These are phyloP conservation scores for Microbotryum scabiosae DNA, from an alignment of 1,284 basidiomycete genomes.

Conservation along the genomic window DNA sequence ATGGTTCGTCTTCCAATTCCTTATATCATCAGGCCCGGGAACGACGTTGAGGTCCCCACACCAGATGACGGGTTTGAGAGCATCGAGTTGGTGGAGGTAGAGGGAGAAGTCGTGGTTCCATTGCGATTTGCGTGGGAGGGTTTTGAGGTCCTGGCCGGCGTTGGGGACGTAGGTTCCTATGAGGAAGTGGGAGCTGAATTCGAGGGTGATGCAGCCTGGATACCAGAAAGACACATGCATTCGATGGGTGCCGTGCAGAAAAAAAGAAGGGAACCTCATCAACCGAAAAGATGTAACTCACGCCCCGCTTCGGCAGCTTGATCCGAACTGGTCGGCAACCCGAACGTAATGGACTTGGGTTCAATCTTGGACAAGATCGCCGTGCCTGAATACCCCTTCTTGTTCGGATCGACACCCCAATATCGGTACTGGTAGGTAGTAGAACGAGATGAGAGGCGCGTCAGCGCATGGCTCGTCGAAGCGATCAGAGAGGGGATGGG, in stretches of 20 bases:
- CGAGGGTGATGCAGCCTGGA: slow-evolving; percentile 60
- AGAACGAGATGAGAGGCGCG: too few species aligned
- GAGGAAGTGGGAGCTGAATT: slow-evolving; percentile 63
- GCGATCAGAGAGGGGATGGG: too few species aligned
- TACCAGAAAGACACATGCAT: background rate
- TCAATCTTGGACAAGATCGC: slow-evolving; percentile 71
- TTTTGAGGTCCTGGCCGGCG: slow-evolving; percentile 66
- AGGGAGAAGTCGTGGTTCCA: slow-evolving; percentile 68
- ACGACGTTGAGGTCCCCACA: slow-evolving; percentile 82
- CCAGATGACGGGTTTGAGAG: slow-evolving; percentile 77
- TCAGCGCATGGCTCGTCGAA: too few species aligned
- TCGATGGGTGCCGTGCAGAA: background rate
- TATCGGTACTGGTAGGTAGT: slow-evolving; percentile 46
- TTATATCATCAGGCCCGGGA: slow-evolving; percentile 44
- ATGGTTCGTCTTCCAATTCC: slow-evolving; percentile 42
- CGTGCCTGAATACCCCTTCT: slow-evolving; percentile 72
- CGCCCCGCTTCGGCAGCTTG: slow-evolving; percentile 10
- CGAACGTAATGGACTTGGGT: slow-evolving; percentile 52
- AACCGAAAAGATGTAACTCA: background rate
- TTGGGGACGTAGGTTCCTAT: slow-evolving; percentile 83
- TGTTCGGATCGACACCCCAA: slow-evolving; percentile 60
- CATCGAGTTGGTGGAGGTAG: slow-evolving; percentile 63
- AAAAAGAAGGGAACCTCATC: too few species aligned
- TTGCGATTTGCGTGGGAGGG: background rate
- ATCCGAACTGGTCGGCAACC: slow-evolving; percentile 50